Conservation (phyloP, 306 rosid genomes). For the Canavalia gladiata region DNA sequence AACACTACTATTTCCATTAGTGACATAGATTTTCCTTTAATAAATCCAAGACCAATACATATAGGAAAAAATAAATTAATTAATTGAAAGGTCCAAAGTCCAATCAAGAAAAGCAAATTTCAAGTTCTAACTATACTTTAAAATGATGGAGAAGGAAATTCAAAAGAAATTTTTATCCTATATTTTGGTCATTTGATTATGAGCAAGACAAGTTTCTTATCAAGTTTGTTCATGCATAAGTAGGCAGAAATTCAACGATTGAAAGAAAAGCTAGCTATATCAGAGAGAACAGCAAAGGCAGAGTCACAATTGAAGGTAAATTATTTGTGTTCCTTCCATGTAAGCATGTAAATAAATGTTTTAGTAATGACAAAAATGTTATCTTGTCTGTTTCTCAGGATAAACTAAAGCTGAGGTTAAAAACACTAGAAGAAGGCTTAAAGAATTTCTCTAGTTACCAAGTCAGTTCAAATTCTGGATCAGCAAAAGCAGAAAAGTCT, state of each 20-base stretch:
- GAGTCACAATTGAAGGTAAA: slow-evolving; percentile 92
- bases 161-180: slow-evolving; percentile 19
- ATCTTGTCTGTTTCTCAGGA: slow-evolving; percentile 62
- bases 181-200: slow-evolving; percentile 9
- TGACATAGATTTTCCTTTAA: not conserved
- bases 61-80: not conserved
- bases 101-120: slow-evolving; percentile 19
- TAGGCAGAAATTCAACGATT: slow-evolving; percentile 92
- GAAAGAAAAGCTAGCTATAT: slow-evolving; percentile 81
- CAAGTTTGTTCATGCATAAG: slow-evolving; percentile 29
- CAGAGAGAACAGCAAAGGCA: slow-evolving; percentile 95
- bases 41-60: not conserved
- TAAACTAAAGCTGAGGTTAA: slow-evolving; percentile 85
- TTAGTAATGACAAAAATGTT: not conserved
- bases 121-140: not conserved
- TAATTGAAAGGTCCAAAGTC: not conserved
- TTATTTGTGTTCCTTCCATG: not conserved
- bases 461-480: slow-evolving; percentile 57
- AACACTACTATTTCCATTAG: not conserved
- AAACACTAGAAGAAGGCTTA: slow-evolving; percentile 88
- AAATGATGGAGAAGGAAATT: slow-evolving; percentile 23
- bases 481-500: slow-evolving; percentile 64
- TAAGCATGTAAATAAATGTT: slow-evolving; percentile 2
- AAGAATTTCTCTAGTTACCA: slow-evolving; percentile 61
- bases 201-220: slow-evolving; percentile 33